Evolutionary conservation across 2,329 filamentous ascomycete genomes (phyloP), one percentile per base, ranked within the genome.

Genomic region (Calonectria multiphialidica): DNA sequence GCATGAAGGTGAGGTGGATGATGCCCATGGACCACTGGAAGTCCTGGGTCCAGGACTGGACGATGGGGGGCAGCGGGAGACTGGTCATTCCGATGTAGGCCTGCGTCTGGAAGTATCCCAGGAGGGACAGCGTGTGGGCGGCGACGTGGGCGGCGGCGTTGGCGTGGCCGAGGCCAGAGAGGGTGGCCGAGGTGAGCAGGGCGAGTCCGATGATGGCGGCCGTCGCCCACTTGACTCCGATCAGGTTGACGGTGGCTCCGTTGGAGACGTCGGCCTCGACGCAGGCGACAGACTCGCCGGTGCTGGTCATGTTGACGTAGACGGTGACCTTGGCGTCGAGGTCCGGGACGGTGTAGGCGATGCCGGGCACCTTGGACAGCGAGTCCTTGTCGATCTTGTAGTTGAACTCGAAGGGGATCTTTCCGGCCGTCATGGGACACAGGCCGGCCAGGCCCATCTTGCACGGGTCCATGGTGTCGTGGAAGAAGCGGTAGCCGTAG

Each of bases 21-120:
- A 98, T 95, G 78, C 96, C 96, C 94, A 98, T 97, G 80, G 93
- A 97, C 96, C 96, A 98, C 82, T 97, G 94, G 86, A 98, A 98
- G 85, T 98, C 96, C 85, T 98, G 96, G 1, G 96, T 98, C 96
- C 96, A 98, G 0, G 95, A 90, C 80, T 94, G 90, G 65, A 97
- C 96, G 72, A 98, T 94, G 0, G 96, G 96, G 5, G 96, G 96
- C 74, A 98, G 89, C 33, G 89, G 88, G 13, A 98, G 92, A 18
- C 93, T 90, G 45, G 93, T 94, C 84, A 98, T 93, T 74, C 96
- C 96, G 78, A 98, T 88, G 83, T 98, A 95, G 47, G 96, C 96
- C 84, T 98, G 95, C 5, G 94, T 92, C 84, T 98, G 96, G 88
- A 98, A 98, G 84, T 97, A 98, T 73, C 93, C 91, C 81, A 98